Percentiles rank a stretch among this genome's conserved stretches.
phyloP scores from a whole-genome alignment of 257 asterid species.

The Solanum medicagineum region DNA sequence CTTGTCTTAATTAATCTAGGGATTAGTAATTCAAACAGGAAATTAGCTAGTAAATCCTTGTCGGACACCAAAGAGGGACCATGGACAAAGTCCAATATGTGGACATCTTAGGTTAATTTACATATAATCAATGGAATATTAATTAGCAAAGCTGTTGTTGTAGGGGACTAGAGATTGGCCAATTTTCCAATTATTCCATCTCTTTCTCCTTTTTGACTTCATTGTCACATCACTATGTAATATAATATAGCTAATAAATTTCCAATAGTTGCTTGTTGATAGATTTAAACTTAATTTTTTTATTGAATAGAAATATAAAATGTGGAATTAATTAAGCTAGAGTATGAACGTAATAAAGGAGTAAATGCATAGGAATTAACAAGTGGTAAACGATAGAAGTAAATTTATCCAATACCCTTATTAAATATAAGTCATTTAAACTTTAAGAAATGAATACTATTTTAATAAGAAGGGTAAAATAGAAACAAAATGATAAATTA shows the following conservation, averaged over 20 bases:
- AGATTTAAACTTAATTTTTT: background rate
- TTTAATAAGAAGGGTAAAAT: no score
- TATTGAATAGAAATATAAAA: background rate
- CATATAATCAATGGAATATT: background rate
- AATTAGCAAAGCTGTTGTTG: background rate
- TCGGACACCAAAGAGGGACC: background rate
- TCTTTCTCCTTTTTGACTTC: background rate
- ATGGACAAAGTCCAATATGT: background rate
- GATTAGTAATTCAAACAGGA: background rate
- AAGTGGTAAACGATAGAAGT: no score
- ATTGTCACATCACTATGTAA: background rate
- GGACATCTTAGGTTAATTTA: background rate
- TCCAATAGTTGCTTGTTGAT: background rate
- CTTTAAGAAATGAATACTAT: no score
- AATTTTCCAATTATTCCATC: background rate
- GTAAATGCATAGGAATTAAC: background rate
- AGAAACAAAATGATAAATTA: no score
- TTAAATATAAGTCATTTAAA: no score
- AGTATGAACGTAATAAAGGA: background rate
- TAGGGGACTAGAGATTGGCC: background rate
- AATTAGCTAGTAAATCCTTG: background rate
- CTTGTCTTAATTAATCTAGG: background rate
- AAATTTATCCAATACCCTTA: no score
- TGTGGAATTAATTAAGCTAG: background rate
- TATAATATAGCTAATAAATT: background rate